Evolutionary conservation across 202 grass and related monocot species (phyloP).

Genomic region (Dendrocalamus latiflorus): DNA sequence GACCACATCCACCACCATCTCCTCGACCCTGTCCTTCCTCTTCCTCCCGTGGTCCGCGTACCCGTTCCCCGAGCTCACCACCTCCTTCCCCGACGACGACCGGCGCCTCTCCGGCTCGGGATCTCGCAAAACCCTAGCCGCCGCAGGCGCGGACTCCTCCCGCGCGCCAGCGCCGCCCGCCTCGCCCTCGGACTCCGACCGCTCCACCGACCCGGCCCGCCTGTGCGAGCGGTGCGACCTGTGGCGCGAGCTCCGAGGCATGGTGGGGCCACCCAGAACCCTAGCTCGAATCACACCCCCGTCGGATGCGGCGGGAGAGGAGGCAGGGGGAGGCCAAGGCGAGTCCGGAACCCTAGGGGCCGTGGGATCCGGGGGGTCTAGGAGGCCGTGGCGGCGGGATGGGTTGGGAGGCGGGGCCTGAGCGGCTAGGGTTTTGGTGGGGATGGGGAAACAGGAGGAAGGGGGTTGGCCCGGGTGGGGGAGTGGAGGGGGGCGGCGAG

Average conservation of each 20-base stretch:
- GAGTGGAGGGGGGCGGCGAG: constrained; percentile 40
- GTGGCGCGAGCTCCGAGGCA: constrained; percentile 86
- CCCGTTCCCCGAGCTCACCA: constrained; percentile 50
- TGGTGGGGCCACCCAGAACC: constrained; percentile 44
- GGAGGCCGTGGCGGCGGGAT: neutral
- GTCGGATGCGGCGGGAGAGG: constrained; percentile 18
- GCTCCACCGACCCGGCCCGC: constrained; percentile 56
- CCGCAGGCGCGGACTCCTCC: constrained; percentile 41
- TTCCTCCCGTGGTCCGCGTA: constrained; percentile 66
- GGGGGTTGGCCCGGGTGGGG: no score
- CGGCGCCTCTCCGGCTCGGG: constrained; percentile 59
- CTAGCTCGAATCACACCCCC: constrained; percentile 28
- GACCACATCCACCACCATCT: constrained; percentile 53
- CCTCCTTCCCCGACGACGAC: constrained; percentile 56
- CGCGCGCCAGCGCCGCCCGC: constrained; percentile 14
- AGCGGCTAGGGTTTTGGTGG: constrained; percentile 42
- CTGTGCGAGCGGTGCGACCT: constrained; percentile 85
- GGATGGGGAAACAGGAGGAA: neutral
- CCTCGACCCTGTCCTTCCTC: constrained; percentile 73
- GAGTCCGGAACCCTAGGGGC: constrained; percentile 27
- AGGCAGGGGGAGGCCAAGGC: neutral
- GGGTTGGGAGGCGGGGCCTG: no score
- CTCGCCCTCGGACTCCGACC: constrained; percentile 84
- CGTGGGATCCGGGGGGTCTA: constrained; percentile 28
- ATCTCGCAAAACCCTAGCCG: constrained; percentile 79